phyloP scores from a whole-genome alignment of 78 protist species.

The Dictyostelium brefeldianum region DNA sequence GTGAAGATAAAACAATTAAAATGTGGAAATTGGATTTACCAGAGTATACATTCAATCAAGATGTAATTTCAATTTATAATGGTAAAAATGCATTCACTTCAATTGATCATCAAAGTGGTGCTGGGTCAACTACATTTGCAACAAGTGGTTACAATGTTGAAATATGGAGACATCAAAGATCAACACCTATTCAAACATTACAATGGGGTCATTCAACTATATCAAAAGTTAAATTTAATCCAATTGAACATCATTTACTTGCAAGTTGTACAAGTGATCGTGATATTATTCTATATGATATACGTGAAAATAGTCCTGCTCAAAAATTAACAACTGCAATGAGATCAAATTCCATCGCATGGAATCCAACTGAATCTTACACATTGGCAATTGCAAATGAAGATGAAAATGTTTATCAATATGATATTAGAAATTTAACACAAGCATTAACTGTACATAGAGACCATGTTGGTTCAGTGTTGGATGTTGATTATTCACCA shows the following conservation, averaged over 20 bases:
- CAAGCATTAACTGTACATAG: slow-evolving; percentile 90
- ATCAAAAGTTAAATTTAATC: slow-evolving; percentile 89
- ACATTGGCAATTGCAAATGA: slow-evolving; percentile 93
- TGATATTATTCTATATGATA: slow-evolving; percentile 92
- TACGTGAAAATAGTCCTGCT: slow-evolving; percentile 79
- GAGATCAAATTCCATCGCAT: slow-evolving; percentile 83
- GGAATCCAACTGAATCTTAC: slow-evolving; percentile 97
- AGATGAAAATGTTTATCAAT: slow-evolving; percentile 95
- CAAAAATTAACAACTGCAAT: slow-evolving; percentile 84
- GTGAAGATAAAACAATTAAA: slow-evolving; percentile 93
- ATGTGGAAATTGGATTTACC: slow-evolving; percentile 70
- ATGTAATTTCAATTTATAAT: slow-evolving; percentile 8
- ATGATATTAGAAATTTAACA: slow-evolving; percentile 95
- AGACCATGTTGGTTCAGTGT: slow-evolving; percentile 95
- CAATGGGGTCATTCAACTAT: slow-evolving; percentile 94
- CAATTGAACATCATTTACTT: slow-evolving; percentile 87
- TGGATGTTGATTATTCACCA: slow-evolving; percentile 96
- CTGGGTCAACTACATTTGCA: slow-evolving; percentile 59
- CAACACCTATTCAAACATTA: slow-evolving; percentile 85
- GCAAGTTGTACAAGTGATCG: slow-evolving; percentile 90
- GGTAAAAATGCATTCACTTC: slow-evolving; percentile 62
- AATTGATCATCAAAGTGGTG: slow-evolving; percentile 50
- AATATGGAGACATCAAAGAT: slow-evolving; percentile 86
- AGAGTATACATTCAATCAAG: slow-evolving; percentile 26
- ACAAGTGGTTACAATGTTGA: slow-evolving; percentile 80